Evolutionary conservation across 2,329 filamentous ascomycete genomes (phyloP), one percentile per base, ranked within the genome.

Genomic region (Diaporthe citriasiana): DNA sequence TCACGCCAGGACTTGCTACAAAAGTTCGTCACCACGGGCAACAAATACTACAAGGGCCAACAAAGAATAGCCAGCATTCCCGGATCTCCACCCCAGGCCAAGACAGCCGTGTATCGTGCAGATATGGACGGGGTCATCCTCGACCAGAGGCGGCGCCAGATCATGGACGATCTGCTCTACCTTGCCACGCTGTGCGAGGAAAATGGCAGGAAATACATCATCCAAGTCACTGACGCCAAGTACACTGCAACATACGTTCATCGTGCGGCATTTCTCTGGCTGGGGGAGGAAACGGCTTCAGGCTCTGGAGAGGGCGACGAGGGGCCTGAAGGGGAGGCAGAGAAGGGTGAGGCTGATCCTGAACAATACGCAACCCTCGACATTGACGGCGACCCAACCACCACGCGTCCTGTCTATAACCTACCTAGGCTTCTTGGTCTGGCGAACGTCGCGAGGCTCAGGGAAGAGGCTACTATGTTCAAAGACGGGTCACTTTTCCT

Each of bases 121-220:
- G 89, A 91, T 76, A 93, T 93, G 90, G 84, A 87, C 45, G 80
- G 83, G 0, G 83, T 88, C 35, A 78, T 93, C 0, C 81, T 92
- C 5, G 80, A 84, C 8, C 81, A 87, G 73, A 83, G 92, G 81
- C 86, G 89, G 6, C 81, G 84, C 7, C 81, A 84, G 1, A 83
- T 88, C 25, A 81, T 85, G 1, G 84, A 88, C 27, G 81, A 86
- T 0, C 80, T 93, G 15, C 71, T 86, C 7, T 81, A 85, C 74
- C 76, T 87, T 3, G 80, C 82, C 0, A 70, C 74, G 1, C 75
- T 84, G 15, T 81, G 81, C 60, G 76, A 79, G 19, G 71, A 78
- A 1, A 60, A 78, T 0, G 76, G 73, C 3, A 80, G 83, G 17
- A 75, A 82, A 13, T 88, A 86, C 76, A 79, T 90, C 10, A 76